Conservation (phyloP, 2,329 filamentous ascomycete genomes). For the Zasmidium angulare region DNA sequence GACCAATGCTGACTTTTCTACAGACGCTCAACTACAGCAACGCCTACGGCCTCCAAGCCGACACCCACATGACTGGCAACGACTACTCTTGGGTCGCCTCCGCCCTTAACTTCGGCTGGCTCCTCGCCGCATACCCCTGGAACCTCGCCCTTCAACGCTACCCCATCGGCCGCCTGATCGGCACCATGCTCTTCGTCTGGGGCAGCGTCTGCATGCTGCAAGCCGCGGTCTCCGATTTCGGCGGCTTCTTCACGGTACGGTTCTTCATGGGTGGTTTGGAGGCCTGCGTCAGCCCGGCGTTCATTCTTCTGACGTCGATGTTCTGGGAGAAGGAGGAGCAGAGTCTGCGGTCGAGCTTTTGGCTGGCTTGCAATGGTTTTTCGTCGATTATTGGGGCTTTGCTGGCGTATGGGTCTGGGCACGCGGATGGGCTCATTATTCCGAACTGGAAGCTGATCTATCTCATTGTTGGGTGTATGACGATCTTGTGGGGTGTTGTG, state of each 20-base stretch:
- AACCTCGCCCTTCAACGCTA: conserved; percentile 31
- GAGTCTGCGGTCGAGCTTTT: conserved; percentile 22
- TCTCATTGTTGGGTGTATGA: conserved; percentile 25
- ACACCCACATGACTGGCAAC: conserved; percentile 36
- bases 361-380: conserved; percentile 19
- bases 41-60: conserved; percentile 16
- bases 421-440: conserved; percentile 18
- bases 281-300: conserved; percentile 38
- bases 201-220: conserved; percentile 31
- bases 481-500: conserved; percentile 18
- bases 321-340: conserved; percentile 37
- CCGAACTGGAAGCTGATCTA: conserved; percentile 35
- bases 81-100: conserved; percentile 45
- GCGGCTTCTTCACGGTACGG: conserved; percentile 36
- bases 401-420: conserved; percentile 28
- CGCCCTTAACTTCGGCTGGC: conserved; percentile 47
- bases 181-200: conserved; percentile 30
- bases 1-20: no score
- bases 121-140: conserved; percentile 43
- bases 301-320: conserved; percentile 40
- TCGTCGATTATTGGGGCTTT: conserved; percentile 23
- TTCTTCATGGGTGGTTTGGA: conserved; percentile 37
- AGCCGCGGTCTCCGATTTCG: conserved; percentile 35
- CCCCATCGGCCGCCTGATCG: conserved; percentile 15
- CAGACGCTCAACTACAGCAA: conserved; percentile 20